A percentile compares a stretch with the other conserved stretches of the same genome.
Evolutionary conservation across 331 rosid genomes (phyloP).

Genomic region (Quercus lobata): DNA sequence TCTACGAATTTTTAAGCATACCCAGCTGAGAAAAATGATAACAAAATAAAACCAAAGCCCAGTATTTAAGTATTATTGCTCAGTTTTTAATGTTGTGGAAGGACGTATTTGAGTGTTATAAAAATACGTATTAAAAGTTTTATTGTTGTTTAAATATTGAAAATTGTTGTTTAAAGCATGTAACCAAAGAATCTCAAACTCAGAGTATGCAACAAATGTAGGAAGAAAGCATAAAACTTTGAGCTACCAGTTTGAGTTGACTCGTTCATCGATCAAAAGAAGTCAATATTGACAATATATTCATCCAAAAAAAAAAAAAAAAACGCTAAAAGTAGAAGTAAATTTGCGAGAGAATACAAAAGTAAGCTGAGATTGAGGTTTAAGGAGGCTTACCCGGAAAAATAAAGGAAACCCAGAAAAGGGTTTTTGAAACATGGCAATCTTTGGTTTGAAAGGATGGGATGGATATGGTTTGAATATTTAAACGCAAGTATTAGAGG

Average conservation of each 20-base stretch:
- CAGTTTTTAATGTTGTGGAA: rapidly evolving
- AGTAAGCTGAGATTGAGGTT: not conserved
- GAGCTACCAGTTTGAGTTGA: slow-evolving; percentile 14
- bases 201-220: not conserved
- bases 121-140: too few relatives aligned
- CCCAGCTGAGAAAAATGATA: not conserved
- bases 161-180: too few relatives aligned
- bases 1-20: not conserved
- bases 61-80: too few relatives aligned
- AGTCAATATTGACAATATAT: not conserved
- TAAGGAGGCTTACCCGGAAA: not conserved
- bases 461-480: slow-evolving; percentile 4
- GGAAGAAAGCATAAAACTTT: not conserved
- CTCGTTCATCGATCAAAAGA: not conserved
- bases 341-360: slow-evolving; percentile 2
- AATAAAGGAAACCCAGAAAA: not conserved
- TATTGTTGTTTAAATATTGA: too few relatives aligned
- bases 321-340: not conserved
- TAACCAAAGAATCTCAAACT: too few relatives aligned
- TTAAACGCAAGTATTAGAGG: not conserved
- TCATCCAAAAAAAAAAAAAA: not conserved
- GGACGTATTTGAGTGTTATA: rapidly evolving
- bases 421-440: slow-evolving; percentile 9
- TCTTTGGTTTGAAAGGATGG: not conserved
- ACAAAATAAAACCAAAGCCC: too few relatives aligned